These are phyloP conservation scores for Stachybotrys echinatus DNA, from an alignment of 2,329 filamentous ascomycete genomes.

Conservation along the genomic window DNA sequence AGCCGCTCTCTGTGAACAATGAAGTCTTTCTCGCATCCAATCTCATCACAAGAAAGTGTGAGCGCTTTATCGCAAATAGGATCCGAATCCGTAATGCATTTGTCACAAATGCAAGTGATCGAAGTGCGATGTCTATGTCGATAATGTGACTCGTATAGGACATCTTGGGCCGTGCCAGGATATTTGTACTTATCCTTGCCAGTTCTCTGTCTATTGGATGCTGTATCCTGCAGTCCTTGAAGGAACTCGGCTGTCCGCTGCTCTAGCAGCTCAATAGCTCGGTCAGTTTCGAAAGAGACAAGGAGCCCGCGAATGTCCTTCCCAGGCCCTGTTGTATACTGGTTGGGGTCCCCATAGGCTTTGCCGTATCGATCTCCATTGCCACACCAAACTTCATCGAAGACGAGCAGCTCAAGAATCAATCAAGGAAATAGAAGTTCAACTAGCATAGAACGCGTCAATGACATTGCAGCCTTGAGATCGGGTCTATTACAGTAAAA, in stretches of 20 bases:
- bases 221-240: conserved; percentile 4
- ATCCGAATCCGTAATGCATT: conserved; percentile 1
- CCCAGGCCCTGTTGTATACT: conserved; percentile 14
- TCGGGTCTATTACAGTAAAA: too few species aligned
- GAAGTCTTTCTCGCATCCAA: conserved; percentile 7
- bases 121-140: conserved; percentile 22
- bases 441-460: too few species aligned
- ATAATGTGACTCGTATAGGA: conserved; percentile 22
- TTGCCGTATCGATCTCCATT: neutral
- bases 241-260: conserved; percentile 7
- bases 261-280: neutral
- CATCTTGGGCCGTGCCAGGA: conserved; percentile 20
- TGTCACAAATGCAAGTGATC: conserved; percentile 1
- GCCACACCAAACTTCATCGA: neutral
- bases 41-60: conserved; percentile 5
- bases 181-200: conserved; percentile 11
- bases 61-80: conserved; percentile 8
- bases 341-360: conserved; percentile 8
- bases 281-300: conserved; percentile 12
- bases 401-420: neutral
- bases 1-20: conserved; percentile 25
- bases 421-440: too few species aligned
- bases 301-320: conserved; percentile 21
- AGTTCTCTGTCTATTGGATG: conserved; percentile 1
- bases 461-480: too few species aligned